Conservation (phyloP, 805 yeast genomes). For the Candida rishiriensis region DNA sequence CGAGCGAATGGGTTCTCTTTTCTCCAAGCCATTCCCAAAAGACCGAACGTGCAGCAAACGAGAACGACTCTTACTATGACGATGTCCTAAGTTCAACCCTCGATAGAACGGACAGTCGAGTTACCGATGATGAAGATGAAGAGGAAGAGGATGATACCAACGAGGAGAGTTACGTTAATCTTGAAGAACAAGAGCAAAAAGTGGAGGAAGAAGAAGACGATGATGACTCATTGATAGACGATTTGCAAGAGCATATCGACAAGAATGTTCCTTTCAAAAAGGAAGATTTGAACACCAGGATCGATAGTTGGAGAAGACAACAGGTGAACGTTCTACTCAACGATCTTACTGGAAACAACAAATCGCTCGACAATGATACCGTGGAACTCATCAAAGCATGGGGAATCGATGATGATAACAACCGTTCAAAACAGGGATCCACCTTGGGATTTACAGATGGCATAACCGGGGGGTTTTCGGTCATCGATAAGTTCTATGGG, state of each 20-base stretch:
- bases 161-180: slow-evolving; percentile 16
- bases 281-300: slow-evolving; percentile 25
- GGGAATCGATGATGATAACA: slow-evolving; percentile 26
- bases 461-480: not conserved
- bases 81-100: slow-evolving; percentile 24
- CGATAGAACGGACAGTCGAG: slow-evolving; percentile 8
- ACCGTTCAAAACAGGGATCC: not conserved
- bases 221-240: slow-evolving; percentile 27
- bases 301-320: slow-evolving; percentile 29
- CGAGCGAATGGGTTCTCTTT: slow-evolving; percentile 30
- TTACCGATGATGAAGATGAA: slow-evolving; percentile 6
- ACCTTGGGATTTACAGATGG: not conserved
- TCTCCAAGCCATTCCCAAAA: slow-evolving; percentile 21
- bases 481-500: slow-evolving; percentile 17
- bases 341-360: slow-evolving; percentile 12
- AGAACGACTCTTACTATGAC: slow-evolving; percentile 14
- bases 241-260: slow-evolving; percentile 20
- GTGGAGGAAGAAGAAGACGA: slow-evolving; percentile 20
- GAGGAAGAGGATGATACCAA: slow-evolving; percentile 8
- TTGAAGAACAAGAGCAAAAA: slow-evolving; percentile 11
- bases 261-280: slow-evolving; percentile 10
- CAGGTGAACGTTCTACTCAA: slow-evolving; percentile 21
- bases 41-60: slow-evolving; percentile 4
- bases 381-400: slow-evolving; percentile 26
- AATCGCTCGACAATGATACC: slow-evolving; percentile 15